Evolutionary conservation across 768 basidiomycete species (phyloP), one percentile per base, ranked within the genome.

Genomic region (Nidularia sp.): DNA sequence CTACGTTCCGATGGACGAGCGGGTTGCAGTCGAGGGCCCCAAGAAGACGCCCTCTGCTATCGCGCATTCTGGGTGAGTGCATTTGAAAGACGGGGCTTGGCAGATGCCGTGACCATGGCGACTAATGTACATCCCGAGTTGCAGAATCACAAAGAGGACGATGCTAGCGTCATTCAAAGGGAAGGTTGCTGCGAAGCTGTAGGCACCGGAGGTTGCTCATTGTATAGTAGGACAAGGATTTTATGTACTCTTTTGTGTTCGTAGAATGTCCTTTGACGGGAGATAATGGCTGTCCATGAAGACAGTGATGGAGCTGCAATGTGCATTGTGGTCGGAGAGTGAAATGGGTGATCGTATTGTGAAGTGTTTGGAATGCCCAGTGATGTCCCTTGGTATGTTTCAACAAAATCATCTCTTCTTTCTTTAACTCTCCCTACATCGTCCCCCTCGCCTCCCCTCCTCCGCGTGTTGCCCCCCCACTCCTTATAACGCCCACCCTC

Each of bases 51-150:
- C 89, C 8, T 84, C 83, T 10, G 64, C 68, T 9, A 77, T 90
- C 41, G 67, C 72, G 51, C 90, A 91, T 66, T 90, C 88, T 47
- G 89, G 89, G 89, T 90, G 69, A 72, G 88, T 73, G 42, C 59
- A 33, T 39, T 18, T 18, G 18, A 18, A 54, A 12, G 45, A n/a
- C 6, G 25, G 18, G n/a, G 42, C 51, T 59, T 57, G 55, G 51
- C 46, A 54, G 60, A 62, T 61, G 57, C 15, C 9, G 66, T 70
- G 70, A 57, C 64, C 72, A 74, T 75, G 68, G 61, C 67, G 62
- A 74, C 69, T 43, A 18, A 13, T 18, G 18, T 18, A 18, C 18
- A 18, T 18, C 18, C 18, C 18, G 22, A 42, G 55, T 43, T 53
- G 42, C 62, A 86, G 85, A 51, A 85, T 86, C 49, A 79, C 78